Conservation (phyloP, 2,329 filamentous ascomycete species). For the Biscogniauxia mediterranea region DNA sequence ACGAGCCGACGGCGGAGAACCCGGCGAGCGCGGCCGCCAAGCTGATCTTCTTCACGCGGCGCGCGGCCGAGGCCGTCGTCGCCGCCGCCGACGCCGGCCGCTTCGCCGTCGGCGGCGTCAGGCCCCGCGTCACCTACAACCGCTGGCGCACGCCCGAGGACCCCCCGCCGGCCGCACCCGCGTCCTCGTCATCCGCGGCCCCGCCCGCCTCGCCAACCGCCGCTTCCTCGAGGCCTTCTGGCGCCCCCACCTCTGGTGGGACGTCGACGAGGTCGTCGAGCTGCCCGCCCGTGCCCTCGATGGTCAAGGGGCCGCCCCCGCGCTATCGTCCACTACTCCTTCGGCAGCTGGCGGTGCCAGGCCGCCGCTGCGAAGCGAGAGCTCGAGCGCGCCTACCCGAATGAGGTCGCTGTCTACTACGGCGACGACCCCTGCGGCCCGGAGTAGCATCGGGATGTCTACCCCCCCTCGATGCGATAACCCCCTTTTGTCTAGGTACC, state of each 20-base stretch:
- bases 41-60: background rate
- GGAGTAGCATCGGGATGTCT: no score
- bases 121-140: background rate
- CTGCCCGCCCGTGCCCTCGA: no score
- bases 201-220: background rate
- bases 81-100: no score
- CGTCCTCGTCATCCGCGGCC: background rate
- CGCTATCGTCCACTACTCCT: background rate
- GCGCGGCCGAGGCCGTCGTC: background rate
- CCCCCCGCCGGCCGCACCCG: no score
- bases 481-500: no score
- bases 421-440: background rate
- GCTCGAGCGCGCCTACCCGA: slow-evolving; percentile 13
- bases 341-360: background rate
- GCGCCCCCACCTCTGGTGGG: background rate
- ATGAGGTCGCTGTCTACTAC: slow-evolving; percentile 2
- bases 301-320: no score
- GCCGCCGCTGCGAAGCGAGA: background rate
- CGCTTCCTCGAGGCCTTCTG: background rate
- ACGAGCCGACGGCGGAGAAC: background rate
- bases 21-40: background rate
- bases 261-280: background rate
- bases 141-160: background rate
- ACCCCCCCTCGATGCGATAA: no score
- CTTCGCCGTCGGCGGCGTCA: background rate